phyloP scores from a whole-genome alignment of 202 grass and related monocot genomes.

The Alloteropsis angusta region DNA sequence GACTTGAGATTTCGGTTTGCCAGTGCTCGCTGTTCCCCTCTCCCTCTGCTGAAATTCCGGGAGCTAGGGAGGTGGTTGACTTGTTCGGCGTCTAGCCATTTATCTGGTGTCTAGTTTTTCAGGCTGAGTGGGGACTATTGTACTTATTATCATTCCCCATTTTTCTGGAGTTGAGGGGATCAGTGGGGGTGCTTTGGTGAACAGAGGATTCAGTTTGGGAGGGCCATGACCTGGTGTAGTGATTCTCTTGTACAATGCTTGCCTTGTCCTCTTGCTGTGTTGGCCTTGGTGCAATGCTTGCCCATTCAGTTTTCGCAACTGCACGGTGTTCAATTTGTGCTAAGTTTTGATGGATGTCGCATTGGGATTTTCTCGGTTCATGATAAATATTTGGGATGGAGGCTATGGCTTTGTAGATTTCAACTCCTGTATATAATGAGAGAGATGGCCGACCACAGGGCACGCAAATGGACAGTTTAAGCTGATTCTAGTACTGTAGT shows the following conservation, averaged over 20 bases:
- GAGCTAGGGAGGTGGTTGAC: background rate
- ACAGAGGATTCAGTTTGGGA: background rate
- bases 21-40: background rate
- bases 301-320: background rate
- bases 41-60: background rate
- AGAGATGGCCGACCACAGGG: background rate
- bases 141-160: background rate
- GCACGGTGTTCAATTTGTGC: background rate
- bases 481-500: background rate
- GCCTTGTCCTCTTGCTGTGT: background rate
- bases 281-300: background rate
- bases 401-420: background rate
- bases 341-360: background rate
- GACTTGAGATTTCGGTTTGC: background rate
- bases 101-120: background rate
- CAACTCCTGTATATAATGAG: slow-evolving; percentile 7
- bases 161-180: background rate
- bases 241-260: background rate
- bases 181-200: background rate
- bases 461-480: background rate
- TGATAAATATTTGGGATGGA: background rate
- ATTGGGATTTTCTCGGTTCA: background rate
- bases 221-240: background rate
- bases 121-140: background rate
- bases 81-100: background rate